Percentiles rank a stretch among this genome's conserved stretches.
phyloP scores from a whole-genome alignment of 2,329 filamentous ascomycete genomes.

The Claviceps purpurea region DNA sequence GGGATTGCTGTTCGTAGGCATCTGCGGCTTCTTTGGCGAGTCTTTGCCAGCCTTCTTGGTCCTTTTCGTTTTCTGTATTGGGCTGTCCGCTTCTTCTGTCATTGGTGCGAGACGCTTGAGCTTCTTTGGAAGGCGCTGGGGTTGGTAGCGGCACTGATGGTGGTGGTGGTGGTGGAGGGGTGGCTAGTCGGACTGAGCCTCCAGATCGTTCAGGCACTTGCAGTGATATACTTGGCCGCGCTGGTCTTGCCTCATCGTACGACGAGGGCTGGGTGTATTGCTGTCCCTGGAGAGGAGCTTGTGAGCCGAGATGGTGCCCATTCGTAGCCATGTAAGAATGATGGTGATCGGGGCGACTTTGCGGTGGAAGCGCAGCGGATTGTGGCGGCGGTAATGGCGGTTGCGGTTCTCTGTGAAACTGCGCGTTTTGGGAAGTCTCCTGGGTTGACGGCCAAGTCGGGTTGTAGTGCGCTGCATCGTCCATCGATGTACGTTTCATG shows the following conservation, averaged over 20 bases:
- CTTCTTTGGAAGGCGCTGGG: constrained; percentile 29
- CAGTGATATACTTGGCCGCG: constrained; percentile 26
- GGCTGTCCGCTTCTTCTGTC: background rate
- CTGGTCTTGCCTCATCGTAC: constrained; percentile 13
- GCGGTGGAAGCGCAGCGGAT: background rate
- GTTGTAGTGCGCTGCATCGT: constrained; percentile 51
- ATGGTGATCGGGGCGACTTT: background rate
- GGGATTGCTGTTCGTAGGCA: constrained; percentile 5
- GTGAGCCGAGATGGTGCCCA: background rate
- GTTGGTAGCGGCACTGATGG: constrained; percentile 17
- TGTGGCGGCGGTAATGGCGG: background rate
- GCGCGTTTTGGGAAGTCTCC: constrained; percentile 24
- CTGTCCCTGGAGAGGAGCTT: background rate
- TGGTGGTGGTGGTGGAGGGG: constrained; percentile 34
- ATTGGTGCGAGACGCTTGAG: background rate
- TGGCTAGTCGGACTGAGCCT: constrained; percentile 49
- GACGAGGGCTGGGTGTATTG: background rate
- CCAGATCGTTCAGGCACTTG: constrained; percentile 38
- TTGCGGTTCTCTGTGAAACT: constrained; percentile 5
- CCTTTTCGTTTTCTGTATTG: background rate
- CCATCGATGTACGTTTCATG: constrained; percentile 44
- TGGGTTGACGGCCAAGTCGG: constrained; percentile 42
- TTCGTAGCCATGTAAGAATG: background rate
- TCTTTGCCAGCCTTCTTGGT: constrained; percentile 8
- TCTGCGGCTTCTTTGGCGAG: constrained; percentile 13